Evolutionary conservation across 1,284 basidiomycete genomes (phyloP).

Genomic region (Paramarasmius palmivorus): DNA sequence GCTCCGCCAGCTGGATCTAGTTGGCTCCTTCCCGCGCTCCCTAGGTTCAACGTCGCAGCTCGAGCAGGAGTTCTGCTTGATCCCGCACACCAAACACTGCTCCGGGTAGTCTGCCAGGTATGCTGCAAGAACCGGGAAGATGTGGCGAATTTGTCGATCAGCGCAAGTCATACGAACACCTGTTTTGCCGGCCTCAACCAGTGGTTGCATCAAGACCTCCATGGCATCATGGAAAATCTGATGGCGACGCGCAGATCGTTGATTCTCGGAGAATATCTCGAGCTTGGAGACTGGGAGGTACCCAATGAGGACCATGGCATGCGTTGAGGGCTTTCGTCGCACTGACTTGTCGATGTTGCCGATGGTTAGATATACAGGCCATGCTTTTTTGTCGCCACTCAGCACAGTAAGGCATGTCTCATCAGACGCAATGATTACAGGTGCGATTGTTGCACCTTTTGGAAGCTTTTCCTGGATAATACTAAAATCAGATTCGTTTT

Average conservation of each 20-base stretch:
- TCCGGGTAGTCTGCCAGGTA: conserved; percentile 24
- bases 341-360: conserved; percentile 20
- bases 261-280: conserved; percentile 13
- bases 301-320: conserved; percentile 23
- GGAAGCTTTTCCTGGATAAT: conserved; percentile 11
- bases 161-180: conserved; percentile 23
- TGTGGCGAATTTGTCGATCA: conserved; percentile 15
- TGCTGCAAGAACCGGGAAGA: conserved; percentile 23
- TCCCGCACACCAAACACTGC: conserved; percentile 25
- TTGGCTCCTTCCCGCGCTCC: conserved; percentile 4
- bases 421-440: conserved; percentile 44
- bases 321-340: conserved; percentile 14
- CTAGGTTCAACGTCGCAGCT: conserved; percentile 15
- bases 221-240: conserved; percentile 28
- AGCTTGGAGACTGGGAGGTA: conserved; percentile 26
- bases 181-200: conserved; percentile 20
- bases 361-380: conserved; percentile 33
- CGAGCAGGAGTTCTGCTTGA: conserved; percentile 20
- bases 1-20: too few relatives aligned
- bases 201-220: conserved; percentile 18
- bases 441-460: conserved; percentile 57
- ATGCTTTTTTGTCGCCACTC: conserved; percentile 22
- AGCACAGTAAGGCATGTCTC: conserved; percentile 31
- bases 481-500: too few relatives aligned
- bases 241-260: conserved; percentile 12